Conservation (phyloP, 192 early-diverging fungal genomes). For the Linnemannia zychae region DNA sequence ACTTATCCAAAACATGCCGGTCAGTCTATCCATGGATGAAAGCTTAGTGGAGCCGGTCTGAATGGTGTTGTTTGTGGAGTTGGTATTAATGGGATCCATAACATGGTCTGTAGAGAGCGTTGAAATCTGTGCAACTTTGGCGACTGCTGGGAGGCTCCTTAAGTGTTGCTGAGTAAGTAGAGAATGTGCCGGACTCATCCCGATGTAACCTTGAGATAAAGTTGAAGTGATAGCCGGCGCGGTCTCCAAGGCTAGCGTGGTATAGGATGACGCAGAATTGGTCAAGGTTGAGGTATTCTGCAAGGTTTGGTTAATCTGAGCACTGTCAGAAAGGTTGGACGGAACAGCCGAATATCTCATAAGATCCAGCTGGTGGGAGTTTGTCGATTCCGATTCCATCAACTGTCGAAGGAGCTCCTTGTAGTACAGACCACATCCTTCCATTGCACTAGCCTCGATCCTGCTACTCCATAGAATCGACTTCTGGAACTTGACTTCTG, state of each 20-base stretch:
- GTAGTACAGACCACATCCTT: slow-evolving; percentile 20
- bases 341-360: neutral
- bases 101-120: neutral
- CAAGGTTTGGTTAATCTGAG: neutral
- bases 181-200: slow-evolving; percentile 9
- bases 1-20: neutral
- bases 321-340: neutral
- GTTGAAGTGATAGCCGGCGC: too few relatives aligned
- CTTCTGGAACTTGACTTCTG: slow-evolving; percentile 36
- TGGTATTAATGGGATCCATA: neutral
- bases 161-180: slow-evolving; percentile 24
- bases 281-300: neutral
- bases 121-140: neutral
- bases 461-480: slow-evolving; percentile 27
- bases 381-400: neutral
- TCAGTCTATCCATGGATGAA: neutral
- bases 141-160: neutral
- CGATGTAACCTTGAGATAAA: neutral
- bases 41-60: neutral
- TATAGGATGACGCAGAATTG: neutral
- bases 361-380: neutral
- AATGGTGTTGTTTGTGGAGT: neutral
- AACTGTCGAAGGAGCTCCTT: slow-evolving; percentile 33
- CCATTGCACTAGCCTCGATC: slow-evolving; percentile 25
- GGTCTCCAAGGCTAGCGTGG: neutral